These are phyloP conservation scores for Psidium friedrichsthalianum DNA, from an alignment of 345 rosid species.

Conservation along the genomic window DNA sequence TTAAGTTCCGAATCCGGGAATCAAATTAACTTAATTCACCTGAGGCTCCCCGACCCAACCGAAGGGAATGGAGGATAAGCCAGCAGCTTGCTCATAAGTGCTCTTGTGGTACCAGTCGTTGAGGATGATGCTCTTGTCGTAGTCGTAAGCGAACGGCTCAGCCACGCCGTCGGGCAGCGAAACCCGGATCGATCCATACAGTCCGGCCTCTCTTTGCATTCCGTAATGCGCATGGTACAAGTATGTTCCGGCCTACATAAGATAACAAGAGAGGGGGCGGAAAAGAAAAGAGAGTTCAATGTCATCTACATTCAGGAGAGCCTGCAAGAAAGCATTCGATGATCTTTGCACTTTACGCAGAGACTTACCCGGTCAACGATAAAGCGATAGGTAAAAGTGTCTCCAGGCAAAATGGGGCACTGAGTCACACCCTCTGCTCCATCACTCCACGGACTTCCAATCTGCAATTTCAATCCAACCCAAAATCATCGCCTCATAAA, in stretches of 20 bases:
- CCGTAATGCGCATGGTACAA: constrained; percentile 86
- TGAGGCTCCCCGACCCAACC: constrained; percentile 81
- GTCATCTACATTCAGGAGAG: background rate
- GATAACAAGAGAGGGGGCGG: background rate
- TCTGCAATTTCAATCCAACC: constrained; percentile 18
- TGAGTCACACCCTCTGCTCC: constrained; percentile 77
- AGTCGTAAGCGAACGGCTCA: constrained; percentile 54
- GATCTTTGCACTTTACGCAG: background rate
- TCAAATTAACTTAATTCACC: constrained; percentile 11
- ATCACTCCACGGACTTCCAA: constrained; percentile 71
- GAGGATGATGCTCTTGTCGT: constrained; percentile 57
- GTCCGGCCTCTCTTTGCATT: constrained; percentile 70
- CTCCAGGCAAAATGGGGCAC: constrained; percentile 70
- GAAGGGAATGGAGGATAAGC: constrained; percentile 44
- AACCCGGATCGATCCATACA: constrained; percentile 58
- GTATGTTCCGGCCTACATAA: constrained; percentile 64
- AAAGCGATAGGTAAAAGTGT: constrained; percentile 52
- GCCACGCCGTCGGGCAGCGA: constrained; percentile 27
- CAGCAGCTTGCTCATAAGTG: constrained; percentile 45
- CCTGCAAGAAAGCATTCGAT: background rate
- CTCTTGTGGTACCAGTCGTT: constrained; percentile 77
- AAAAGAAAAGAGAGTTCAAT: background rate
- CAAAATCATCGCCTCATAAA: background rate
- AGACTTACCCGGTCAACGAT: constrained; percentile 61
- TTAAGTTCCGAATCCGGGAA: background rate